Evolutionary conservation across 23 red algal species (phyloP).

Genomic region (Cyanidioschyzon merolae): DNA sequence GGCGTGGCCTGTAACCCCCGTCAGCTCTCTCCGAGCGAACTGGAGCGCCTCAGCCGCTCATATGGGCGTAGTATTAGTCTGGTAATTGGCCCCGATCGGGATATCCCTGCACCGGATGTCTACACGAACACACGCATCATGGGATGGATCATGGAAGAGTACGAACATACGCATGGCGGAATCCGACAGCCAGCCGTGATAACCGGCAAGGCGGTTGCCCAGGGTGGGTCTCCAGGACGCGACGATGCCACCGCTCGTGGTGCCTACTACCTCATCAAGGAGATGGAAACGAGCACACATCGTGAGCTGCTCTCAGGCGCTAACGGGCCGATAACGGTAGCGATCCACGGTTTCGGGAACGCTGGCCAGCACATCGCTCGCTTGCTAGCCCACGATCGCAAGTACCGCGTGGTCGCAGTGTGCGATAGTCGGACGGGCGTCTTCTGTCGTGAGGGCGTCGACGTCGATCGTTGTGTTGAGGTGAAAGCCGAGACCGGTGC

Average conservation of each 20-base stretch:
- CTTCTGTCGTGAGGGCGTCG: background rate
- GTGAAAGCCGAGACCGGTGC: background rate
- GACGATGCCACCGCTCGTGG: constrained; percentile 3
- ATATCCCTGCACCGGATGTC: constrained; percentile 13
- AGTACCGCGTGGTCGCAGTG: background rate
- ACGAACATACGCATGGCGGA: background rate
- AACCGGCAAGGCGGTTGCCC: constrained; percentile 11
- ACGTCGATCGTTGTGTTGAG: constrained; percentile 4
- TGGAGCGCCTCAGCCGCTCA: background rate
- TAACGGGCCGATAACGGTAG: background rate
- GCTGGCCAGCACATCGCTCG: background rate
- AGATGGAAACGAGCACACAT: constrained; percentile 6
- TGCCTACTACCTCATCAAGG: constrained; percentile 16
- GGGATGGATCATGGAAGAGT: constrained; percentile 21
- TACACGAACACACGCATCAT: constrained; percentile 16
- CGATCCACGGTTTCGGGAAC: constrained; percentile 12
- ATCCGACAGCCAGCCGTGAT: background rate
- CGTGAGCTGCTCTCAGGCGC: background rate
- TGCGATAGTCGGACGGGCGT: background rate
- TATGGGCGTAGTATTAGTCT: background rate
- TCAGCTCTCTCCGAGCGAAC: background rate
- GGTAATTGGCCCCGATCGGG: background rate
- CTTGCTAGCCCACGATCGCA: background rate
- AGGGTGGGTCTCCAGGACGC: constrained; percentile 4
- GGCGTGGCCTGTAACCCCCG: constrained; percentile 3